Base-by-base conservation (phyloP, 768 basidiomycete genomes). In the Cystobasidium tubakii region DNA sequence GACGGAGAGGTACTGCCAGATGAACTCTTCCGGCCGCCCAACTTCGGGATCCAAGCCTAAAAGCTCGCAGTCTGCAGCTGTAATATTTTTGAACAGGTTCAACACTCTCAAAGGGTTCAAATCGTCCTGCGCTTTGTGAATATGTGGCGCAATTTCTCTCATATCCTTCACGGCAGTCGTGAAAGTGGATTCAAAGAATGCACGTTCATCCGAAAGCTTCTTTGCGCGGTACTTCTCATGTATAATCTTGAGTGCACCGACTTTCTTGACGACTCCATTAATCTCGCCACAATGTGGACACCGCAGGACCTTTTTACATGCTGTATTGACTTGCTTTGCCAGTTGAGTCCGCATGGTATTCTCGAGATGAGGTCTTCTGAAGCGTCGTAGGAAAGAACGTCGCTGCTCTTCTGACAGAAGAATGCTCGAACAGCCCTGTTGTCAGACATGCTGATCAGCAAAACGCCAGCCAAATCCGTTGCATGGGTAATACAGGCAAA, bases 1-100 rank as follows among this genome's bases (percentile, higher is more conserved):
- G 34, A 99, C 96, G 27, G 93, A 95, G 17, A 99, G 87, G 81
- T 97, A 99, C 81, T 98, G 95, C 95, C 96, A 99, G 65, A 99
- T 87, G 78, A 92, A 96, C 80, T 97, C 90, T 83, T 99, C 96
- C 12, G 96, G 96, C 66, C 96, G 84, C 60, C 95, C 94, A 79
- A 88, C 88, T 17, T 86, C 86, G 0, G 96, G 96, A 73, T 90
- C 88, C 73, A 98, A 82, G 1, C 96, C 95, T 13, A 99, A 85
- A 55, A 99, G 83, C 81, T 99, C 96, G 79, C 92, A 95, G 78
- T 99, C 96, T 91, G 97, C 93, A 69, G 92, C 89, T 1, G 93
- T 91, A 79, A 99, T 91, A 75, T 91, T 84, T 81, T 88, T 87
- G 82, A 99, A 97, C 65, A 99, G 83, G 80, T 93, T 92, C 72